Evolutionary conservation across 2,329 filamentous ascomycete species (phyloP).

Genomic region (Epichloe glyceriae): DNA sequence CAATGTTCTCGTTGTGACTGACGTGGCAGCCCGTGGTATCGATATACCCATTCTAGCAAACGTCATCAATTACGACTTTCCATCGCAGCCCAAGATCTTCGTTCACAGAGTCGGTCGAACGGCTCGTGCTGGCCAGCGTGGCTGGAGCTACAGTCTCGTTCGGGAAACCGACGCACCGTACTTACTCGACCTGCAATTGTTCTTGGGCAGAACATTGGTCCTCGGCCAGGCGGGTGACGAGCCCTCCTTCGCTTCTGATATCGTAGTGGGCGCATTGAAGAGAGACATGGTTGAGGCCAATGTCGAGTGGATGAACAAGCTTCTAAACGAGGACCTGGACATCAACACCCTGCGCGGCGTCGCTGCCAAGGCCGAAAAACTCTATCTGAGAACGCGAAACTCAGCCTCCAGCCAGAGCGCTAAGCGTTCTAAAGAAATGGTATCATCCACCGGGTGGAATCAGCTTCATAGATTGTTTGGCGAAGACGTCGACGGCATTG

Average conservation of each 20-base stretch:
- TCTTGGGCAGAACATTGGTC: slow-evolving; percentile 73
- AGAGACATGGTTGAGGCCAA: slow-evolving; percentile 61
- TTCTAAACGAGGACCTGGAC: slow-evolving; percentile 64
- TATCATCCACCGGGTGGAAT: slow-evolving; percentile 55
- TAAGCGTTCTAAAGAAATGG: slow-evolving; percentile 69
- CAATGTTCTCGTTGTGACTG: slow-evolving; percentile 89
- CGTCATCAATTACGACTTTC: slow-evolving; percentile 98
- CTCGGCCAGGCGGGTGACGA: slow-evolving; percentile 53
- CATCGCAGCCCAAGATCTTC: slow-evolving; percentile 91
- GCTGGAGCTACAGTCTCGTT: slow-evolving; percentile 92
- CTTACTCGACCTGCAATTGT: slow-evolving; percentile 84
- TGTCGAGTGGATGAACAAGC: slow-evolving; percentile 72
- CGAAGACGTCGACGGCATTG: slow-evolving; percentile 48
- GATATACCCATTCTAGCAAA: slow-evolving; percentile 94
- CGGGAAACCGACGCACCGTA: slow-evolving; percentile 83
- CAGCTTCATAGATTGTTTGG: slow-evolving; percentile 74
- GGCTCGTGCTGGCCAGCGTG: slow-evolving; percentile 79
- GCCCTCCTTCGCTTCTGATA: slow-evolving; percentile 65
- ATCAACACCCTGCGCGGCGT: slow-evolving; percentile 58
- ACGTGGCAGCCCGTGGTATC: slow-evolving; percentile 92
- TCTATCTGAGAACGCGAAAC: slow-evolving; percentile 82
- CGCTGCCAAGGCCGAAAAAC: slow-evolving; percentile 76
- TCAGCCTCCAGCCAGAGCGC: slow-evolving; percentile 84
- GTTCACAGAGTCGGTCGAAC: slow-evolving; percentile 94
- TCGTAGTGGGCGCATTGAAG: slow-evolving; percentile 66